phyloP scores from a whole-genome alignment of 768 basidiomycete genomes.

The Tulasnella sp. region DNA sequence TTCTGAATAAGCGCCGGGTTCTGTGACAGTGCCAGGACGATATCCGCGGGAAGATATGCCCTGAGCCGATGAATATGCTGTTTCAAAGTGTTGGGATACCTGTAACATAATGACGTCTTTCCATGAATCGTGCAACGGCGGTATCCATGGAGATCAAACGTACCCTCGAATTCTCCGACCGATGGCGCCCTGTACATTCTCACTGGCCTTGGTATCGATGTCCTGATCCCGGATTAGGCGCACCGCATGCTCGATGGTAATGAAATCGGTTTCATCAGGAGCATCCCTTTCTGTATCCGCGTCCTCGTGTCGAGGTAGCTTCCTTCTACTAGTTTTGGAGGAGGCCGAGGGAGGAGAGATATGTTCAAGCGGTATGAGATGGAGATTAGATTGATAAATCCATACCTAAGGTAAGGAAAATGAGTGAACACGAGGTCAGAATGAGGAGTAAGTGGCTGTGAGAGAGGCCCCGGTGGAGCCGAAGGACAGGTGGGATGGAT shows the following conservation, averaged over 20 bases:
- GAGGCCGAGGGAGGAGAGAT: constrained; percentile 53
- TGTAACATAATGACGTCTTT: constrained; percentile 32
- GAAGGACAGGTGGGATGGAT: constrained; percentile 10
- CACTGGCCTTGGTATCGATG: constrained; percentile 56
- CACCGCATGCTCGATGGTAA: constrained; percentile 61
- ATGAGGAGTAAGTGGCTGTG: neutral
- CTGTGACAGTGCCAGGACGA: constrained; percentile 64
- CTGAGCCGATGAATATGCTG: constrained; percentile 73
- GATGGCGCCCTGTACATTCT: constrained; percentile 57
- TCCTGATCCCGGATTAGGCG: constrained; percentile 53
- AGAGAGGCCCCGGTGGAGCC: constrained; percentile 1
- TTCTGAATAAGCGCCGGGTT: constrained; percentile 73
- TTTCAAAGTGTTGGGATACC: constrained; percentile 65
- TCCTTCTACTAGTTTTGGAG: constrained; percentile 47
- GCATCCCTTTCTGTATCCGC: constrained; percentile 51
- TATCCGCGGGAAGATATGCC: constrained; percentile 72
- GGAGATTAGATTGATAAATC: constrained; percentile 77
- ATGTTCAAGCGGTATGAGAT: constrained; percentile 79
- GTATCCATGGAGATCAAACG: constrained; percentile 27
- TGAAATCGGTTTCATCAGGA: constrained; percentile 47
- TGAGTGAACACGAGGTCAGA: constrained; percentile 17
- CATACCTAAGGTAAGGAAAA: constrained; percentile 63
- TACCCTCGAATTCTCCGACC: constrained; percentile 70
- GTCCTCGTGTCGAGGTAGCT: constrained; percentile 41
- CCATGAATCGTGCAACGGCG: neutral